Evolutionary conservation across 2,329 filamentous ascomycete genomes (phyloP).

Genomic region (Apiospora rasikravindrae): DNA sequence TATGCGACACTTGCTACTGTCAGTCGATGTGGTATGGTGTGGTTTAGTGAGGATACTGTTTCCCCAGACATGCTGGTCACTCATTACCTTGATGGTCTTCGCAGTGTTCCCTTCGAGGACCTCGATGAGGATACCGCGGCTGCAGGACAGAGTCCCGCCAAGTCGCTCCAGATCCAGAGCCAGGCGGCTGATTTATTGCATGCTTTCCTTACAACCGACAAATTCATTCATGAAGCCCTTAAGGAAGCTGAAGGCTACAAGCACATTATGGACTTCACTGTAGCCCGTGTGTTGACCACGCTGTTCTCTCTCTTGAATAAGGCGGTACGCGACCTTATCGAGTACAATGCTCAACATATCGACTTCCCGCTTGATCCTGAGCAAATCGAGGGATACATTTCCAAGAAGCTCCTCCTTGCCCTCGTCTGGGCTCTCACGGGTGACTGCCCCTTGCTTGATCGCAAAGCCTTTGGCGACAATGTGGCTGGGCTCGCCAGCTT

Average conservation of each 20-base stretch:
- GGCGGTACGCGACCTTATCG: constrained; percentile 86
- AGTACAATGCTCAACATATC: constrained; percentile 93
- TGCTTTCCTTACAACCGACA: constrained; percentile 75
- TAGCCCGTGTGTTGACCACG: constrained; percentile 87
- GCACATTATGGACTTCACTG: constrained; percentile 98
- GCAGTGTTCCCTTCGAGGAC: constrained; percentile 87
- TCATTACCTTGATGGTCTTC: constrained; percentile 86
- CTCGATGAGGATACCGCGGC: constrained; percentile 89
- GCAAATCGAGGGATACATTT: constrained; percentile 85
- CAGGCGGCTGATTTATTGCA: constrained; percentile 81
- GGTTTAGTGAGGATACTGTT: constrained; percentile 99
- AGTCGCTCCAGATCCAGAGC: constrained; percentile 78
- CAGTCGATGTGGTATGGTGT: constrained; percentile 99
- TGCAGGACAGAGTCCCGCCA: constrained; percentile 75
- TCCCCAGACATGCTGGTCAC: constrained; percentile 89
- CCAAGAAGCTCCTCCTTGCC: constrained; percentile 92
- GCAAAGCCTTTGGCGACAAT: constrained; percentile 87
- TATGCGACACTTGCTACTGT: constrained; percentile 99
- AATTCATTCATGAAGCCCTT: constrained; percentile 81
- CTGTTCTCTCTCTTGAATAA: constrained; percentile 97
- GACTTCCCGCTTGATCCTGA: constrained; percentile 93
- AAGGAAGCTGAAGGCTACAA: constrained; percentile 77
- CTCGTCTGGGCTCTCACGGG: constrained; percentile 96
- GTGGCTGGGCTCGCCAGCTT: constrained; percentile 83
- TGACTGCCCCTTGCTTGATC: constrained; percentile 86